Conservation (phyloP, 2,329 filamentous ascomycete species). For the Cytospora chrysosperma region DNA sequence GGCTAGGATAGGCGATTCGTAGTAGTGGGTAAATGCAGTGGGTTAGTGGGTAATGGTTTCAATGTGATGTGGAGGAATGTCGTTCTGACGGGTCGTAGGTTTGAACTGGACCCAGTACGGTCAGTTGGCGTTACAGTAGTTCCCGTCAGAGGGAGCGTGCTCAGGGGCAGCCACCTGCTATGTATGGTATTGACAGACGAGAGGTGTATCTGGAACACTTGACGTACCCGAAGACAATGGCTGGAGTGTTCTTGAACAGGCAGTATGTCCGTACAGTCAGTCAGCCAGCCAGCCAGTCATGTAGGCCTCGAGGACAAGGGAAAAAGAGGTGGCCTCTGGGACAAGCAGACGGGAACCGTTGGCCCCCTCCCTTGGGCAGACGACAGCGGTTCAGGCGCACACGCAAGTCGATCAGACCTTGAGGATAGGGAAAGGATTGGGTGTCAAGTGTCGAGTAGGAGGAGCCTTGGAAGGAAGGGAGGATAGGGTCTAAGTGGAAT, state of each 20-base stretch:
- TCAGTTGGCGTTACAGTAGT: background rate
- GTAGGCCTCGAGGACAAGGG: too few species aligned
- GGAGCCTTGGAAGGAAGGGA: background rate
- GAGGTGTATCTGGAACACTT: too few species aligned
- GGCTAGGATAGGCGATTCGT: constrained; percentile 5
- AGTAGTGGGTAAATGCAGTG: constrained; percentile 6
- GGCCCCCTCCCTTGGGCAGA: background rate
- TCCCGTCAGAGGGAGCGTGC: background rate
- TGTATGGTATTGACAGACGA: too few species aligned
- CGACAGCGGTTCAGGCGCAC: background rate
- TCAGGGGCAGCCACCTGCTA: background rate
- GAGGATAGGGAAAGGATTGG: background rate
- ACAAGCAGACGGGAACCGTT: too few species aligned
- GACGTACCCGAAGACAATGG: too few species aligned
- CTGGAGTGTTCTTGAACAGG: too few species aligned
- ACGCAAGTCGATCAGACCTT: background rate
- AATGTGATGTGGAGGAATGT: background rate
- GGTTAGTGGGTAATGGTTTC: constrained; percentile 13
- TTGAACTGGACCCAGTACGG: background rate
- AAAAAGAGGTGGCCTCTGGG: too few species aligned
- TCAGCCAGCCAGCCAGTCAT: too few species aligned
- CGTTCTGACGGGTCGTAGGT: background rate
- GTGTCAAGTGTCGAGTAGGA: background rate
- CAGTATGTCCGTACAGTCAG: too few species aligned
- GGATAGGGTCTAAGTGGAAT: background rate